These are phyloP conservation scores for Colletotrichum acutatum DNA, from an alignment of 2,329 filamentous ascomycete species.

Conservation along the genomic window DNA sequence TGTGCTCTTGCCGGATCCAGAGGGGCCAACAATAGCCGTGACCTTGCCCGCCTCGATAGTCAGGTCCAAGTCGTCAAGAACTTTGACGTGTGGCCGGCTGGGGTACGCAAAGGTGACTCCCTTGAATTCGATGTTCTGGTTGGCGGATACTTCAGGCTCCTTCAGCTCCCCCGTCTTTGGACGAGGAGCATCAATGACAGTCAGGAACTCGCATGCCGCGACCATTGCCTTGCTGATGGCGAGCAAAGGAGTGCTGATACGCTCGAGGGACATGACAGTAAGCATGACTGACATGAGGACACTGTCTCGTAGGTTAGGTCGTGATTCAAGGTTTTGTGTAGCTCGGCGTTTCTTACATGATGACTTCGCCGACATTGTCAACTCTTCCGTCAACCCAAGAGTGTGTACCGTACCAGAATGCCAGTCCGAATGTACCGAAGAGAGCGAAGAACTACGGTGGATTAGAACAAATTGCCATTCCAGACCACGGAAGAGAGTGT, in stretches of 20 bases:
- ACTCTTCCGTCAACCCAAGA: conserved; percentile 59
- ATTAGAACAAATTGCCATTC: conserved; percentile 29
- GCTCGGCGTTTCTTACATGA: conserved; percentile 57
- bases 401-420: conserved; percentile 72
- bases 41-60: conserved; percentile 72
- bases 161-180: conserved; percentile 49
- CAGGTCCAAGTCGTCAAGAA: conserved; percentile 69
- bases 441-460: conserved; percentile 60
- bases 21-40: conserved; percentile 79
- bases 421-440: conserved; percentile 64
- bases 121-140: conserved; percentile 61
- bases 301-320: conserved; percentile 37
- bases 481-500: not conserved
- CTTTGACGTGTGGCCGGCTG: conserved; percentile 70
- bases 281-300: conserved; percentile 70
- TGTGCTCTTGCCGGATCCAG: conserved; percentile 80
- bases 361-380: conserved; percentile 61
- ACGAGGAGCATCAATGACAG: conserved; percentile 61
- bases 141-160: conserved; percentile 50
- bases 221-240: conserved; percentile 67
- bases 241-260: conserved; percentile 68
- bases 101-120: conserved; percentile 81
- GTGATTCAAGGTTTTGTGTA: not conserved
- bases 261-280: conserved; percentile 66
- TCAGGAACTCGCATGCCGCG: conserved; percentile 68